phyloP scores from a whole-genome alignment of 305 asterid species.

The Fraxinus sp. region DNA sequence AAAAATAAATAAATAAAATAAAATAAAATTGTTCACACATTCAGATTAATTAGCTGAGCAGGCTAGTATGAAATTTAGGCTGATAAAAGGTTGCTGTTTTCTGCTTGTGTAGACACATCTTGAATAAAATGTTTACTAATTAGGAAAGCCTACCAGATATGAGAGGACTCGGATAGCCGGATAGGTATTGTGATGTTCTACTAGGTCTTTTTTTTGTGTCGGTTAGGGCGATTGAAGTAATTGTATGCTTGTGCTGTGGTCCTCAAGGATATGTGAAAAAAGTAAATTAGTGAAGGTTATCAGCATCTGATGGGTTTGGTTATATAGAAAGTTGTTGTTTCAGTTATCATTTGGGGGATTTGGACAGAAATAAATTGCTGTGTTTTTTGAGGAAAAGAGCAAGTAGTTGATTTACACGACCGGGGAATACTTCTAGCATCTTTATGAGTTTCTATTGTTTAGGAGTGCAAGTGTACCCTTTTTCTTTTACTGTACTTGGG shows the following conservation, averaged over 20 bases:
- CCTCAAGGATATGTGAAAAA: background rate
- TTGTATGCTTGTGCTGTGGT: background rate
- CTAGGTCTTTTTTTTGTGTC: background rate
- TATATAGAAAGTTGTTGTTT: background rate
- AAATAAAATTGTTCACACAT: background rate
- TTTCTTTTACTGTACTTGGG: background rate
- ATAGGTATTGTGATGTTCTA: background rate
- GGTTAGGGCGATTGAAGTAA: background rate
- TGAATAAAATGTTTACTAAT: background rate
- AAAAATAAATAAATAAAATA: too few species aligned
- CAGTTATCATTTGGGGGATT: background rate
- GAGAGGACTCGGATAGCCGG: background rate
- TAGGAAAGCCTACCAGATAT: background rate
- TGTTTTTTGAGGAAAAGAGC: background rate
- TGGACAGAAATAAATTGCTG: background rate
- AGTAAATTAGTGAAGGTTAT: background rate
- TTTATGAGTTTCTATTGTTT: background rate
- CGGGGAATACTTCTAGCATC: background rate
- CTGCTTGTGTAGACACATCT: background rate
- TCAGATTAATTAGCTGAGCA: background rate
- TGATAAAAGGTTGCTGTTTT: background rate
- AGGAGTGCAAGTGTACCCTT: background rate
- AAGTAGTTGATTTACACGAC: background rate
- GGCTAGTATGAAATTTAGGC: background rate
- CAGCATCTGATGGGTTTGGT: background rate